Conservation (phyloP, 2,329 filamentous ascomycete species). For the Coniella lustricola region DNA sequence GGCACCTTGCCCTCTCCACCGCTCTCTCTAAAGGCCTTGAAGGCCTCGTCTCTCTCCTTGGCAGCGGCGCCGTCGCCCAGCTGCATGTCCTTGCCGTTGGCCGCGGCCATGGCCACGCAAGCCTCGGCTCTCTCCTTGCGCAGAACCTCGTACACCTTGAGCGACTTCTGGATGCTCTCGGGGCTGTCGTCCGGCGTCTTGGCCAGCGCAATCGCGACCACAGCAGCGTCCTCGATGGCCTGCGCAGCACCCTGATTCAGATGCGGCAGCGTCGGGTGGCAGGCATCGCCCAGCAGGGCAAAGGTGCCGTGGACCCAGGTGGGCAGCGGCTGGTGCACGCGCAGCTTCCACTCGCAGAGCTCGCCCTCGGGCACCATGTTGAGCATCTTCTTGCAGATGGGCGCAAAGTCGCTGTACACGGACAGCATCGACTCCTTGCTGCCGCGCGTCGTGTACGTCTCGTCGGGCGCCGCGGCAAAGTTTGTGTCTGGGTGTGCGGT, state of each 20-base stretch:
- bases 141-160: conserved; percentile 43
- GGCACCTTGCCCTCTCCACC: conserved; percentile 36
- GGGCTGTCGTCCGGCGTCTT: conserved; percentile 26
- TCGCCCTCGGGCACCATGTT: conserved; percentile 56
- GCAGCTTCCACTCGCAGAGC: conserved; percentile 60
- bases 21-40: conserved; percentile 35
- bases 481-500: conserved; percentile 55
- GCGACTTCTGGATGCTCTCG: conserved; percentile 35
- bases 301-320: conserved; percentile 51
- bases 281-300: conserved; percentile 52
- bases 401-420: conserved; percentile 54
- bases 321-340: conserved; percentile 53
- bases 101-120: conserved; percentile 43
- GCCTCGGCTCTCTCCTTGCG: conserved; percentile 42
- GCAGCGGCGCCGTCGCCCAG: conserved; percentile 37
- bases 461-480: conserved; percentile 40
- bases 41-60: conserved; percentile 36
- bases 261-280: conserved; percentile 58
- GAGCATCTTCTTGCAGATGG: conserved; percentile 53
- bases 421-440: conserved; percentile 53
- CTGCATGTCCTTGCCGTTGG: conserved; percentile 37
- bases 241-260: conserved; percentile 59
- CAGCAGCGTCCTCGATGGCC: conserved; percentile 57
- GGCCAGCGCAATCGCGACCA: conserved; percentile 32
- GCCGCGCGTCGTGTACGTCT: conserved; percentile 57